Evolutionary conservation across 768 basidiomycete species (phyloP).

Genomic region (Galerina sulciceps): DNA sequence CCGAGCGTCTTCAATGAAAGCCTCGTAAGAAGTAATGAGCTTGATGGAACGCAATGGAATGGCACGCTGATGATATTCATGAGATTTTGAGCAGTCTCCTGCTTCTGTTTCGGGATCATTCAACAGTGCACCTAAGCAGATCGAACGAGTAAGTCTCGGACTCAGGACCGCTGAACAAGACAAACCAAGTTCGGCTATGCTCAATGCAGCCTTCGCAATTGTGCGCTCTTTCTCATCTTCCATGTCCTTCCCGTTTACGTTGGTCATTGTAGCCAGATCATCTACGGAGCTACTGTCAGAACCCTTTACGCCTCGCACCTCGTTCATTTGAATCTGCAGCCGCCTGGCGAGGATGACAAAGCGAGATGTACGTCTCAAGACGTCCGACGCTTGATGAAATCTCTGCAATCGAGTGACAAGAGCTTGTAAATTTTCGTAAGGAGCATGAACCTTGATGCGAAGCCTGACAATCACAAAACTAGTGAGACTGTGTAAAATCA

Average conservation of each 20-base stretch:
- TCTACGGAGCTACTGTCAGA: conserved; percentile 17
- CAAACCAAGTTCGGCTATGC: conserved; percentile 88
- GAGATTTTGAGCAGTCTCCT: conserved; percentile 14
- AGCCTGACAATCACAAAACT: conserved; percentile 52
- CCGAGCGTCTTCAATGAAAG: conserved; percentile 74
- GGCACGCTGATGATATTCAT: conserved; percentile 17
- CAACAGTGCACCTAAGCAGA: conserved; percentile 49
- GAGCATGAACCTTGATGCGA: conserved; percentile 82
- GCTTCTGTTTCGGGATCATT: conserved; percentile 40
- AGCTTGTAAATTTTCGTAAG: conserved; percentile 74
- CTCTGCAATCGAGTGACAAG: conserved; percentile 77
- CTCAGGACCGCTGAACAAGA: conserved; percentile 11
- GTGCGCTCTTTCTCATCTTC: conserved; percentile 86
- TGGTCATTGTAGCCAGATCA: conserved; percentile 23
- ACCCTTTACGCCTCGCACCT: conserved; percentile 48
- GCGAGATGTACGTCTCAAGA: conserved; percentile 81
- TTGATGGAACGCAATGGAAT: conserved; percentile 75
- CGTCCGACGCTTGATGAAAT: conserved; percentile 82
- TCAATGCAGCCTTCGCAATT: conserved; percentile 93
- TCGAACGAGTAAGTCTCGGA: conserved; percentile 2
- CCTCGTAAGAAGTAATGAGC: conserved; percentile 70
- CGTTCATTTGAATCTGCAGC: conserved; percentile 84
- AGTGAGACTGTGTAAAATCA: conserved; percentile 12
- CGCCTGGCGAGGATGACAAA: conserved; percentile 85
- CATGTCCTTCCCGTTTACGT: conserved; percentile 37